phyloP scores from a whole-genome alignment of 2,329 filamentous ascomycete species.

The Ophidiomyces ophidiicola region DNA sequence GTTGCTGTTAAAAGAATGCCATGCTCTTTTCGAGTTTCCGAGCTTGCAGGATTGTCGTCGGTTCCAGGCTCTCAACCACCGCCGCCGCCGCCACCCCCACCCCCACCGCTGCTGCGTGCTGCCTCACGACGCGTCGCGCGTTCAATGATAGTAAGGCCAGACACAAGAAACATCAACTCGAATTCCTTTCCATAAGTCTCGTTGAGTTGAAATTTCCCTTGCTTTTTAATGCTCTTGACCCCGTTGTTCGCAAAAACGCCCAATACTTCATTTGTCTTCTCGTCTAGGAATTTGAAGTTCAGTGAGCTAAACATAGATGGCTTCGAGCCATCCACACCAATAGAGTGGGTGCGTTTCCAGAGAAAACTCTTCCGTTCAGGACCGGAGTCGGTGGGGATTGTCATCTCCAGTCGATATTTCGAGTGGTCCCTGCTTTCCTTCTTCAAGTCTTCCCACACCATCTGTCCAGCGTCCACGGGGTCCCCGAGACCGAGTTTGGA shows the following conservation, averaged over 20 bases:
- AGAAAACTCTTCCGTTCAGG: constrained; percentile 17
- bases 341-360: constrained; percentile 25
- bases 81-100: constrained; percentile 13
- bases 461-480: constrained; percentile 14
- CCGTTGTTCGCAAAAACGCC: constrained; percentile 24
- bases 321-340: constrained; percentile 21
- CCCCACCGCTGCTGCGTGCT: constrained; percentile 10
- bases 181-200: constrained; percentile 21
- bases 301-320: constrained; percentile 17
- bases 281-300: constrained; percentile 28
- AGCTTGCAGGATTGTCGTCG: too few relatives aligned
- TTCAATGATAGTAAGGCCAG: constrained; percentile 13
- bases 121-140: constrained; percentile 10
- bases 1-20: too few relatives aligned
- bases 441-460: constrained; percentile 24
- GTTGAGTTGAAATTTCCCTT: constrained; percentile 25
- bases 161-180: constrained; percentile 21
- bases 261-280: constrained; percentile 20
- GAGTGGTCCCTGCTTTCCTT: constrained; percentile 18
- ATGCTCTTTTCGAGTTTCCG: too few relatives aligned
- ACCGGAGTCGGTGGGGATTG: constrained; percentile 11
- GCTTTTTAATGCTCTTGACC: constrained; percentile 21
- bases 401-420: constrained; percentile 23
- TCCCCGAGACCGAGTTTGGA: constrained; percentile 26
- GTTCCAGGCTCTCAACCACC: background rate